Conservation (phyloP, 345 rosid species). For the Turritis glabra region DNA sequence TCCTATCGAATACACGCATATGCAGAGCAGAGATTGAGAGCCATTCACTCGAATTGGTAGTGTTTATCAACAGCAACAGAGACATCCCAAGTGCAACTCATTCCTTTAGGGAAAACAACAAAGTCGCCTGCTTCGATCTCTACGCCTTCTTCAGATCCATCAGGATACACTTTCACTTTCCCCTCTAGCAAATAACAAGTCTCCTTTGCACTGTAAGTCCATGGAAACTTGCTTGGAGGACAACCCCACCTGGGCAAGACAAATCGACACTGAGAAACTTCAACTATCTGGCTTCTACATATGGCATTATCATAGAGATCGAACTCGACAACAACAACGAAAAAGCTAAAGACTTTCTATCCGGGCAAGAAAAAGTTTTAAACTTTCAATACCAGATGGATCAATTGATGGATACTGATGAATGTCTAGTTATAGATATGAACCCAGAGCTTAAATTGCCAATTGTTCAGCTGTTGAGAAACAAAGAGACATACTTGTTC, state of each 20-base stretch:
- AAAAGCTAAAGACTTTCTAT: not conserved
- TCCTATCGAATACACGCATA: not conserved
- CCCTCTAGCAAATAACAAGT: conserved; percentile 77
- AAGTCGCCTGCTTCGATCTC: conserved; percentile 83
- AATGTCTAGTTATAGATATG: no score
- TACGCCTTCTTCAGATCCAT: conserved; percentile 63
- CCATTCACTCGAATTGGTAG: conserved; percentile 61
- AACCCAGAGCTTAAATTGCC: no score
- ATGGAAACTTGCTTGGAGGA: conserved; percentile 91
- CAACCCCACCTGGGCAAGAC: conserved; percentile 79
- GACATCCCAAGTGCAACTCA: conserved; percentile 98
- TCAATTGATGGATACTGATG: not conserved
- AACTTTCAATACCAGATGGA: not conserved
- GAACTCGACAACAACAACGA: not conserved
- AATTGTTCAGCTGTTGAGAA: no score
- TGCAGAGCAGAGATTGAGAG: not conserved
- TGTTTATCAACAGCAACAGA: conserved; percentile 84
- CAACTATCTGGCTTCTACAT: not conserved
- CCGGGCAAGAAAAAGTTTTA: not conserved
- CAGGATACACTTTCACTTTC: conserved; percentile 76
- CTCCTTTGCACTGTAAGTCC: conserved; percentile 77
- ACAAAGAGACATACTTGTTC: no score
- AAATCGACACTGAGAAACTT: not conserved
- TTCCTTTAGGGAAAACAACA: conserved; percentile 83
- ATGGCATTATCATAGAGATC: not conserved